phyloP scores from a whole-genome alignment of 495 filamentous ascomycete genomes.

The Aspergillus homomorphus region DNA sequence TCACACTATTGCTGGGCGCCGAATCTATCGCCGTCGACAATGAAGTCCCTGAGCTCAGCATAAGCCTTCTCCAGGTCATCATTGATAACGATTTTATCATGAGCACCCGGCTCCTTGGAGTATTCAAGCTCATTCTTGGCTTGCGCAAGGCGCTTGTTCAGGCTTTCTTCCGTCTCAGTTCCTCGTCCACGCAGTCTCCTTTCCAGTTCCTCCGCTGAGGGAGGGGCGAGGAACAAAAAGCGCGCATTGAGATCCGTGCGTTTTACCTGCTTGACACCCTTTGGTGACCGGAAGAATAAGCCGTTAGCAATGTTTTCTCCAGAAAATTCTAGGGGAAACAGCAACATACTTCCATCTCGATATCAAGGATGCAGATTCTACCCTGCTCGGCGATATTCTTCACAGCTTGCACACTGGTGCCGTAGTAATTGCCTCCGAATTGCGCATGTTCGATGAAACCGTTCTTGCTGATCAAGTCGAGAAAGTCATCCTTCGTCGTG shows the following conservation, averaged over 20 bases:
- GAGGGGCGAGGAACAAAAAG: slow-evolving; percentile 83
- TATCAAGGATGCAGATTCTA: slow-evolving; percentile 57
- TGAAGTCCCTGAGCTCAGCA: slow-evolving; percentile 67
- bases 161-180: slow-evolving; percentile 76
- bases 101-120: slow-evolving; percentile 65
- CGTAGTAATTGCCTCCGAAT: slow-evolving; percentile 87
- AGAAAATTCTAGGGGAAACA: slow-evolving; percentile 23
- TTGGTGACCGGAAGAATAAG: slow-evolving; percentile 29
- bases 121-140: slow-evolving; percentile 82
- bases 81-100: slow-evolving; percentile 87
- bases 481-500: slow-evolving; percentile 64
- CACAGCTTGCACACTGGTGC: slow-evolving; percentile 75
- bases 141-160: slow-evolving; percentile 72
- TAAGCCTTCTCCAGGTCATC: slow-evolving; percentile 84
- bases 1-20: slow-evolving; percentile 29
- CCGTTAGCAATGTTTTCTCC: neutral
- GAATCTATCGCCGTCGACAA: slow-evolving; percentile 48
- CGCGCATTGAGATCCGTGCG: slow-evolving; percentile 70
- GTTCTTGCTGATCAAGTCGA: slow-evolving; percentile 60
- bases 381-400: slow-evolving; percentile 63
- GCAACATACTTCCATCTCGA: slow-evolving; percentile 79
- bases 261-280: slow-evolving; percentile 95
- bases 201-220: slow-evolving; percentile 71
- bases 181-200: slow-evolving; percentile 72
- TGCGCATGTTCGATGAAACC: slow-evolving; percentile 87